A percentile compares a stretch with the other conserved stretches of the same genome.
phyloP scores from a whole-genome alignment of 768 basidiomycete species.

The Pleurotus sapidus region DNA sequence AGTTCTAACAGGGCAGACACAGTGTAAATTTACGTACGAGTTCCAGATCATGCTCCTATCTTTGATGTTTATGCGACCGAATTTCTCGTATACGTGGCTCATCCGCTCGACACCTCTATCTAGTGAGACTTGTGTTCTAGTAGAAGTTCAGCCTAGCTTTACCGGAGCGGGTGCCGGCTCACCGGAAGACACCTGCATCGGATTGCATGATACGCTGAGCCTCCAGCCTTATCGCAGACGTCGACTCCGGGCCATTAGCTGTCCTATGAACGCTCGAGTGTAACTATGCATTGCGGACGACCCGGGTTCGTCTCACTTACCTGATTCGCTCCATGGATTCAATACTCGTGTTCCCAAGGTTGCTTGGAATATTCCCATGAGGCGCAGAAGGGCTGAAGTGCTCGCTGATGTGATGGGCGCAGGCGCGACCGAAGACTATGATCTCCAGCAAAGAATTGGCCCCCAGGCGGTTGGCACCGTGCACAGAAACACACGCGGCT shows the following conservation, averaged over 20 bases:
- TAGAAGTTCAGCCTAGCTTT: slow-evolving; percentile 1
- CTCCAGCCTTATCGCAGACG: slow-evolving; percentile 84
- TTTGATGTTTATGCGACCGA: slow-evolving; percentile 89
- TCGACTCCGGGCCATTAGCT: slow-evolving; percentile 76
- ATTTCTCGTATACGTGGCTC: slow-evolving; percentile 81
- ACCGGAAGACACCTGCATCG: slow-evolving; percentile 96
- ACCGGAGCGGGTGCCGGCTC: background rate
- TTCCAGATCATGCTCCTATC: slow-evolving; percentile 99
- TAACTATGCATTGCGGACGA: background rate
- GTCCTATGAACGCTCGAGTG: slow-evolving; percentile 38
- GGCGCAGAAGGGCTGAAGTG: slow-evolving; percentile 84
- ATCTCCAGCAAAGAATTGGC: slow-evolving; percentile 98
- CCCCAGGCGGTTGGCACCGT: slow-evolving; percentile 98
- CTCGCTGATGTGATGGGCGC: slow-evolving; percentile 93
- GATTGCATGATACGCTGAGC: slow-evolving; percentile 99
- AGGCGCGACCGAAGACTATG: slow-evolving; percentile 97
- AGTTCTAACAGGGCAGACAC: background rate
- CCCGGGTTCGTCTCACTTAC: slow-evolving; percentile 21
- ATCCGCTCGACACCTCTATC: slow-evolving; percentile 91
- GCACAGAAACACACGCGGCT: slow-evolving; percentile 97
- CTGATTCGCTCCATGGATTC: slow-evolving; percentile 87
- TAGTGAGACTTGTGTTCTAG: slow-evolving; percentile 79
- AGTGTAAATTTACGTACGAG: slow-evolving; percentile 48
- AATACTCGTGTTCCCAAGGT: slow-evolving; percentile 80
- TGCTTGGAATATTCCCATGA: slow-evolving; percentile 82